phyloP scores from a whole-genome alignment of 2,329 filamentous ascomycete species.

The Colletotrichum nymphaeae region DNA sequence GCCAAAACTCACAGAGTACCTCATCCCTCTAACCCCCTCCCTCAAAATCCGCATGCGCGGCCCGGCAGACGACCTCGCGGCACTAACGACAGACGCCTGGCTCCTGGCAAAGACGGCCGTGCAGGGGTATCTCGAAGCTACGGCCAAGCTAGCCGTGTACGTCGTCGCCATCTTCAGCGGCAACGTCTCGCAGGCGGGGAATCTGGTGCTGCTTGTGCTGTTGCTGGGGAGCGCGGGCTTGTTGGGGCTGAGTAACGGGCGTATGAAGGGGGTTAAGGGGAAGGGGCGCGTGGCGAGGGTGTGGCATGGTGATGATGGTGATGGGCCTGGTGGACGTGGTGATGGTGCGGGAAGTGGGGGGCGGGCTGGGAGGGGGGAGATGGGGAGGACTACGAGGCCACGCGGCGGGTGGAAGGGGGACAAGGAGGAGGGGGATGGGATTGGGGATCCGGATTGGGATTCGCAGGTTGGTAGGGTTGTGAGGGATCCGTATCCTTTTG shows the following conservation, averaged over 20 bases:
- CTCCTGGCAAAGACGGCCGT: constrained; percentile 60
- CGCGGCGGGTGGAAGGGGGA: not conserved
- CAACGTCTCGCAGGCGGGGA: constrained; percentile 65
- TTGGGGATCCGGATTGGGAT: not conserved
- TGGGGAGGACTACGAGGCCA: not conserved
- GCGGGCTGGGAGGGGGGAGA: not conserved
- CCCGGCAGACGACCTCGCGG: constrained; percentile 65
- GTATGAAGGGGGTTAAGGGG: constrained; percentile 59
- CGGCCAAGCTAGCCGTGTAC: constrained; percentile 68
- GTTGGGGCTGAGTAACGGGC: constrained; percentile 65
- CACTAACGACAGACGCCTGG: constrained; percentile 69
- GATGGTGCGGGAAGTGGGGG: not conserved
- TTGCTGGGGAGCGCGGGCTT: constrained; percentile 64
- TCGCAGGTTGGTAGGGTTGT: constrained; percentile 20
- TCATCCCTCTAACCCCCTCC: constrained; percentile 63
- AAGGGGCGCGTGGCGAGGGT: constrained; percentile 58
- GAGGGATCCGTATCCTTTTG: constrained; percentile 20
- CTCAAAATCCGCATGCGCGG: constrained; percentile 65
- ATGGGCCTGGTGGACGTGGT: no score
- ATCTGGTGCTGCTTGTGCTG: constrained; percentile 61
- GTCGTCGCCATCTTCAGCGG: constrained; percentile 65
- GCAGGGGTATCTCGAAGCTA: constrained; percentile 63
- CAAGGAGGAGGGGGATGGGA: not conserved
- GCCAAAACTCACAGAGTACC: constrained; percentile 54
- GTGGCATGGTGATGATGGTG: not conserved